Conservation (phyloP, 352 stramenopile species). For the Phytophthora melonis region DNA sequence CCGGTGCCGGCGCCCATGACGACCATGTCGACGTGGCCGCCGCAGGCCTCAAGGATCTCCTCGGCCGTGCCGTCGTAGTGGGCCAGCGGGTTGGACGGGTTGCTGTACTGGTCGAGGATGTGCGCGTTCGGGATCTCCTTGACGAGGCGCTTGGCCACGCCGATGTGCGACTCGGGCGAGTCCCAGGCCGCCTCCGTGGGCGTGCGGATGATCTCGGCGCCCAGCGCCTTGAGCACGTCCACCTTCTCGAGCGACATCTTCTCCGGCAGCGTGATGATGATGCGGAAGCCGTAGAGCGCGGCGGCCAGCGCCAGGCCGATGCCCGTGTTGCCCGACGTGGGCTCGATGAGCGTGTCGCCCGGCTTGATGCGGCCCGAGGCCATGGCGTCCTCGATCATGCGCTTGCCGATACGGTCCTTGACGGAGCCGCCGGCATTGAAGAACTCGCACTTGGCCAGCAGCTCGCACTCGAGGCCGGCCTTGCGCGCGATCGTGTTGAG, state of each 20-base stretch:
- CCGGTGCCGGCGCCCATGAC: conserved; percentile 96
- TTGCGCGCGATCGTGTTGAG: conserved; percentile 94
- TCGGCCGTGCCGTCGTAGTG: conserved; percentile 97
- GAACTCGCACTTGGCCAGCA: conserved; percentile 97
- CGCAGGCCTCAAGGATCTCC: conserved; percentile 95
- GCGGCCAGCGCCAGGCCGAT: conserved; percentile 98
- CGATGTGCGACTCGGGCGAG: conserved; percentile 96
- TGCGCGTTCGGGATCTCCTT: conserved; percentile 95
- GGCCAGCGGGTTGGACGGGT: conserved; percentile 95
- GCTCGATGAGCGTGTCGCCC: conserved; percentile 97
- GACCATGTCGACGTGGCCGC: conserved; percentile 95
- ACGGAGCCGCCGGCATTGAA: conserved; percentile 95
- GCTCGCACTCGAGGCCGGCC: conserved; percentile 93
- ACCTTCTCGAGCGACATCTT: conserved; percentile 99
- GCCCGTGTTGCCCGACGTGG: conserved; percentile 98
- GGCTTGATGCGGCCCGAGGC: conserved; percentile 91
- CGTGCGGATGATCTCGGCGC: conserved; percentile 96
- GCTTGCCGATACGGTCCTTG: conserved; percentile 92
- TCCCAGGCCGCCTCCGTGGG: conserved; percentile 96
- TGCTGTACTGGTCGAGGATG: conserved; percentile 98
- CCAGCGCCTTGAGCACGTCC: conserved; percentile 96
- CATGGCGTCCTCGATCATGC: conserved; percentile 95
- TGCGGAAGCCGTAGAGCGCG: conserved; percentile 96
- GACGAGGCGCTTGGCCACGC: conserved; percentile 93
- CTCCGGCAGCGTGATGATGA: conserved; percentile 94